A percentile compares a stretch with the other conserved stretches of the same genome.
Conservation (phyloP, 1,284 basidiomycete genomes). For the Filobasidium uniguttulatum region DNA sequence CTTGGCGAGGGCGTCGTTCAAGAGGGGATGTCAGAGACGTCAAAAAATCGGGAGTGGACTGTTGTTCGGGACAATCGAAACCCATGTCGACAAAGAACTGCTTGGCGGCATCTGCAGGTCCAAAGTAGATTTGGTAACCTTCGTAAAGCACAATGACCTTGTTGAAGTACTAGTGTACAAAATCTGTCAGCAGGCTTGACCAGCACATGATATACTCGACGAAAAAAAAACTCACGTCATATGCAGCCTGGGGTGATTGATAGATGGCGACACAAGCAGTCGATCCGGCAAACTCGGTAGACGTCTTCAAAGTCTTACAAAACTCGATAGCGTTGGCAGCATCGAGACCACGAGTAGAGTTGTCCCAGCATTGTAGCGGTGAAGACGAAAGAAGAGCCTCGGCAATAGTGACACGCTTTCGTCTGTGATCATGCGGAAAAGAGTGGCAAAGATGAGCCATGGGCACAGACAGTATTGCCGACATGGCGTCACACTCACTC, state of each 20-base stretch:
- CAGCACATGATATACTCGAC: background rate
- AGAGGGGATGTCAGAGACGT: conserved; percentile 47
- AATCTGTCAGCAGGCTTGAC: too few relatives aligned
- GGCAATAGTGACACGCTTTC: conserved; percentile 44
- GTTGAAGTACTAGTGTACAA: conserved; percentile 44
- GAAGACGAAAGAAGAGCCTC: conserved; percentile 36
- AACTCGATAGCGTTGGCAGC: conserved; percentile 45
- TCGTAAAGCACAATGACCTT: conserved; percentile 63
- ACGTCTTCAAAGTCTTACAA: conserved; percentile 41
- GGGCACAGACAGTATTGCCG: background rate
- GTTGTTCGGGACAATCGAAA: conserved; percentile 44
- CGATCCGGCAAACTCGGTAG: conserved; percentile 38
- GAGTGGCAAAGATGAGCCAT: background rate
- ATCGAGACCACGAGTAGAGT: conserved; percentile 43
- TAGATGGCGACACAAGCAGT: conserved; percentile 38
- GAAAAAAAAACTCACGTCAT: conserved; percentile 25
- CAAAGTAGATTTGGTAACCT: conserved; percentile 72
- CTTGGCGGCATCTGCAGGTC: conserved; percentile 55
- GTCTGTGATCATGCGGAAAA: conserved; percentile 14
- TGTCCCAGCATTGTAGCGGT: conserved; percentile 39
- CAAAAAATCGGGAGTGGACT: conserved; percentile 46
- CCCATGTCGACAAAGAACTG: conserved; percentile 65
- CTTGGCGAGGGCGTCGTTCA: conserved; percentile 45
- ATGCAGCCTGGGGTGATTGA: conserved; percentile 41
- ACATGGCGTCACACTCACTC: conserved; percentile 19